These are phyloP conservation scores for Naganishia onofrii DNA, from an alignment of 768 basidiomycete species.

Conservation along the genomic window DNA sequence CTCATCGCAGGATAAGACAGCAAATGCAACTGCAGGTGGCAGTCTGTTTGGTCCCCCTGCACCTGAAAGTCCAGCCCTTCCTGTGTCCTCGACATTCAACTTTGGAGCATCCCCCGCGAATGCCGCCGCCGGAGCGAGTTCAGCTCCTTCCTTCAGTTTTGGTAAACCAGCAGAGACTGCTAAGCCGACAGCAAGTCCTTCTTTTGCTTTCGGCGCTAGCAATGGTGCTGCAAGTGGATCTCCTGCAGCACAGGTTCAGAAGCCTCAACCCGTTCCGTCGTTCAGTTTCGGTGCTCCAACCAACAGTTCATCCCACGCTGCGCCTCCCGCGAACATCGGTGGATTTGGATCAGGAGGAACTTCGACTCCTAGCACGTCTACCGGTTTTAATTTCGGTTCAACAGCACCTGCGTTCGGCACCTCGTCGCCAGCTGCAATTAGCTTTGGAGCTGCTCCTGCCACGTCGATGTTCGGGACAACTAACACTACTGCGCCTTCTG, in stretches of 20 bases:
- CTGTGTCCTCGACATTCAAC: slow-evolving; percentile 4
- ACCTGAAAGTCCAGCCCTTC: background rate
- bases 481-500: background rate
- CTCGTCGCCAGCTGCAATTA: background rate
- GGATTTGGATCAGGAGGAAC: background rate
- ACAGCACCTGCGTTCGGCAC: background rate
- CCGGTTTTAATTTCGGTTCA: slow-evolving; percentile 14
- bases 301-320: background rate
- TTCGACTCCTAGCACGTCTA: background rate
- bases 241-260: background rate
- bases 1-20: background rate
- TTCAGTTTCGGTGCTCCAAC: slow-evolving; percentile 17
- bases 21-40: background rate
- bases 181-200: slow-evolving; percentile 10
- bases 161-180: slow-evolving; percentile 13
- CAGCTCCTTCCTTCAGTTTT: slow-evolving; percentile 22
- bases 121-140: background rate
- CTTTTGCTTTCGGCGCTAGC: slow-evolving; percentile 10
- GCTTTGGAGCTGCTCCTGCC: slow-evolving; percentile 7
- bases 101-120: background rate
- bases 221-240: background rate
- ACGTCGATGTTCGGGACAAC: background rate
- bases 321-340: background rate
- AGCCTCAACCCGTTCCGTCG: background rate
- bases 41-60: slow-evolving; percentile 5